Conservation (phyloP, 371 early-diverging fungal genomes). For the Apophysomyces trapeziformis region DNA sequence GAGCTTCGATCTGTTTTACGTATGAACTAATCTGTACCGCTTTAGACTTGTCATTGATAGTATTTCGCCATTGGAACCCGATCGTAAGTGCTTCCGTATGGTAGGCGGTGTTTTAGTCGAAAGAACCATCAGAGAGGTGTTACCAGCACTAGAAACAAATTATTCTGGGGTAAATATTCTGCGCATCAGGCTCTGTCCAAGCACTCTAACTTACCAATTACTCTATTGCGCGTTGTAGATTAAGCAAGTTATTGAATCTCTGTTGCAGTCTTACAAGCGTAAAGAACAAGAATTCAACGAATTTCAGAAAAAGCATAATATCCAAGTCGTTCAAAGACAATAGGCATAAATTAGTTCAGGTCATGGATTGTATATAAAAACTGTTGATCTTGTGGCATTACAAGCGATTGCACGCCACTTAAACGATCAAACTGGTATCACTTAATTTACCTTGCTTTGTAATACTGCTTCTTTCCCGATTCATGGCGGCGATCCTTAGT, state of each 20-base stretch:
- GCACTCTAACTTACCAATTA: background rate
- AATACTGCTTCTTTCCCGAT: too few species aligned
- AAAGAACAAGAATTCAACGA: slow-evolving; percentile 88
- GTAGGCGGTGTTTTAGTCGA: slow-evolving; percentile 94
- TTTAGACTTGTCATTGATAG: slow-evolving; percentile 91
- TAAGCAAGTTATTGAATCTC: slow-evolving; percentile 73
- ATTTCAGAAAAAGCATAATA: slow-evolving; percentile 84
- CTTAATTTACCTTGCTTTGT: too few species aligned
- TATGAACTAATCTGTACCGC: background rate
- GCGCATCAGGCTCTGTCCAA: too few species aligned
- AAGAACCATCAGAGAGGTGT: slow-evolving; percentile 89
- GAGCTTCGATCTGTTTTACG: background rate
- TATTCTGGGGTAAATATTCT: slow-evolving; percentile 70
- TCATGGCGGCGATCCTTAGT: too few species aligned
- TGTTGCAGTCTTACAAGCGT: slow-evolving; percentile 79
- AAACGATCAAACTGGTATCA: too few species aligned
- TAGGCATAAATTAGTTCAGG: slow-evolving; percentile 23
- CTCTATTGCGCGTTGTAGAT: slow-evolving; percentile 53
- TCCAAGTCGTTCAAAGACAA: slow-evolving; percentile 67
- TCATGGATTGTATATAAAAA: background rate
- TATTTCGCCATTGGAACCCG: slow-evolving; percentile 77
- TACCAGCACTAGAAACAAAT: slow-evolving; percentile 90
- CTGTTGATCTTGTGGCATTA: too few species aligned
- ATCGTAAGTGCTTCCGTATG: slow-evolving; percentile 92
- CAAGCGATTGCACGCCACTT: too few species aligned